phyloP scores from a whole-genome alignment of 495 filamentous ascomycete genomes.

The Penicillium herquei region DNA sequence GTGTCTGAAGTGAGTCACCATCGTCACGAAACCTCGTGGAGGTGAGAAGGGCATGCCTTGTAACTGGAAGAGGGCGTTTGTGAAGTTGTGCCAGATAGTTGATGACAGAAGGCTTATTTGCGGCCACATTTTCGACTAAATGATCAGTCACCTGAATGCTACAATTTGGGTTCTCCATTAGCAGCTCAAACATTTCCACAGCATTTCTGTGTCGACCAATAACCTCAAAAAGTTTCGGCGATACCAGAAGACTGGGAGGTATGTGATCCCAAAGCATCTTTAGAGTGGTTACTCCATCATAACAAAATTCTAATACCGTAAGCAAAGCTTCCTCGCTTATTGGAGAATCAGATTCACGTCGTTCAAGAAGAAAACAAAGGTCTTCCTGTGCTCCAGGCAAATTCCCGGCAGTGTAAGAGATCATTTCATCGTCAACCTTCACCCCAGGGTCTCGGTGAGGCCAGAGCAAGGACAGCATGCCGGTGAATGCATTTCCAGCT shows the following conservation, averaged over 20 bases:
- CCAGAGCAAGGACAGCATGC: neutral
- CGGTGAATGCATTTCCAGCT: neutral
- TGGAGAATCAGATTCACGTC: no score
- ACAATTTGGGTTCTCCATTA: no score
- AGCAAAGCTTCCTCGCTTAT: no score
- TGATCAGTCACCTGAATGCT: no score
- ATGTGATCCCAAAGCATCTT: no score
- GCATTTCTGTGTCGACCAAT: no score
- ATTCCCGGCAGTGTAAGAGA: neutral
- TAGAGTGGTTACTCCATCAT: no score
- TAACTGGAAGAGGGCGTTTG: neutral
- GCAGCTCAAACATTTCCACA: no score
- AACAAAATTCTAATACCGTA: no score
- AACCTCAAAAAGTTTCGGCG: no score
- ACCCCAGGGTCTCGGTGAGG: neutral
- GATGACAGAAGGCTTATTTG: neutral
- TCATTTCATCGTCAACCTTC: neutral
- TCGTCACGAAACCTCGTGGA: neutral
- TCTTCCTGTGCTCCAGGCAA: neutral
- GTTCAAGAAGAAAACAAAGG: neutral
- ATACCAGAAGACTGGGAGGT: no score
- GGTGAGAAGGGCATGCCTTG: neutral
- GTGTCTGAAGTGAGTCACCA: neutral
- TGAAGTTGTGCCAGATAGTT: neutral
- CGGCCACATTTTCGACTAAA: no score